These are phyloP conservation scores for Coriolopsis trogii DNA, from an alignment of 1,284 basidiomycete species.

Conservation along the genomic window DNA sequence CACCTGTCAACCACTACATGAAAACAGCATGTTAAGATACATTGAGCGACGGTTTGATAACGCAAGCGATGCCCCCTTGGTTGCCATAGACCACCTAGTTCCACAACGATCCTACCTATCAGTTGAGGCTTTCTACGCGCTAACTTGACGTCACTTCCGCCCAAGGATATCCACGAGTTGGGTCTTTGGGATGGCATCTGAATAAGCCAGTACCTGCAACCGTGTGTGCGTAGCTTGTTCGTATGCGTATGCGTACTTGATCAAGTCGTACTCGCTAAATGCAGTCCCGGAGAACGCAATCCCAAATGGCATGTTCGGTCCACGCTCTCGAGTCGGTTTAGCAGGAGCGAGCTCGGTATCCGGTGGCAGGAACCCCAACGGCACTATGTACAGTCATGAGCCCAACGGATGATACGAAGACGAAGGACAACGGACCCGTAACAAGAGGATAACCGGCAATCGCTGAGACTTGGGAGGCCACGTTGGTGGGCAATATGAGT, in stretches of 20 bases:
- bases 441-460: conserved; percentile 65
- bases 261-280: conserved; percentile 61
- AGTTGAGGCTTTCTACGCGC: too few species aligned
- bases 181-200: conserved; percentile 60
- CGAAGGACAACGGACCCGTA: conserved; percentile 42
- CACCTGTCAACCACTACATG: too few species aligned
- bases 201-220: conserved; percentile 51
- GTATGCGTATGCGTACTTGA: conserved; percentile 65
- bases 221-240: conserved; percentile 66
- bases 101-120: too few species aligned
- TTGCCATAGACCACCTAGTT: too few species aligned
- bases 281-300: too few species aligned
- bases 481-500: conserved; percentile 56
- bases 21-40: too few species aligned
- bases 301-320: too few species aligned
- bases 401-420: not conserved
- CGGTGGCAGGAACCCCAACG: conserved; percentile 62
- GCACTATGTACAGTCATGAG: conserved; percentile 41
- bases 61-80: too few species aligned
- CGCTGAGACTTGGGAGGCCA: conserved; percentile 40
- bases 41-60: too few species aligned
- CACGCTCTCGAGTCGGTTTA: too few species aligned
- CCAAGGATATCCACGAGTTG: conserved; percentile 58
- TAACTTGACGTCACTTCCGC: too few species aligned
- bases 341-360: too few species aligned